phyloP scores from a whole-genome alignment of 2,329 filamentous ascomycete genomes.

The Colletotrichum tabaci region DNA sequence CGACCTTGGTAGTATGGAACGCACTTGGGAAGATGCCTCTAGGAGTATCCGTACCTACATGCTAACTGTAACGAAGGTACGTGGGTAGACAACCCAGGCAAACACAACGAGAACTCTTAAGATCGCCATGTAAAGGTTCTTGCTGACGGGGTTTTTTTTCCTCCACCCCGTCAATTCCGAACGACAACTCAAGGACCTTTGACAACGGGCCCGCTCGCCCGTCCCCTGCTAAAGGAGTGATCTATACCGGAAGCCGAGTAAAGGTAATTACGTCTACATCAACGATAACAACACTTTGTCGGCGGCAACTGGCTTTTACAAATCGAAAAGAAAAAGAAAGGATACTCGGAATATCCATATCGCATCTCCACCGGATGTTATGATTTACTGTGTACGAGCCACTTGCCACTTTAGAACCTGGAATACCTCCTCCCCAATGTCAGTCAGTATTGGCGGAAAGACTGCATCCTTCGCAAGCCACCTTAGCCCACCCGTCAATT shows the following conservation, averaged over 20 bases:
- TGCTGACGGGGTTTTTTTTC: not conserved
- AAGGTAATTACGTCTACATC: not conserved
- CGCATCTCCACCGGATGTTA: not conserved
- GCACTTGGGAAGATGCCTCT: too few species aligned
- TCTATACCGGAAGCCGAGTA: not conserved
- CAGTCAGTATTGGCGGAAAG: constrained; percentile 27
- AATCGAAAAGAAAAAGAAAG: not conserved
- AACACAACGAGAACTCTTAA: too few species aligned
- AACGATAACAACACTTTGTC: not conserved
- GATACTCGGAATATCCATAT: not conserved
- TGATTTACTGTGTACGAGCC: constrained; percentile 21
- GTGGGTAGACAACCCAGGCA: too few species aligned
- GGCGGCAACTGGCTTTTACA: not conserved
- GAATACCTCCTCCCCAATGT: not conserved
- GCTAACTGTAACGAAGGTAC: too few species aligned
- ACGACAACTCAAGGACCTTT: not conserved
- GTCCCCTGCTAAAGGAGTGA: too few species aligned
- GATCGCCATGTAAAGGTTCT: not conserved
- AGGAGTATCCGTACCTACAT: too few species aligned
- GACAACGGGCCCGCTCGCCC: not conserved
- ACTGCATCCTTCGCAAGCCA: constrained; percentile 34
- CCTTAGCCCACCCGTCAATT: constrained; percentile 42
- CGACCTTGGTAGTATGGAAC: not conserved
- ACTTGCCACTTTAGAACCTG: constrained; percentile 30
- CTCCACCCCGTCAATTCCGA: not conserved